Base-by-base conservation (phyloP, 805 yeast genomes). In the Candida fluviatilis region DNA sequence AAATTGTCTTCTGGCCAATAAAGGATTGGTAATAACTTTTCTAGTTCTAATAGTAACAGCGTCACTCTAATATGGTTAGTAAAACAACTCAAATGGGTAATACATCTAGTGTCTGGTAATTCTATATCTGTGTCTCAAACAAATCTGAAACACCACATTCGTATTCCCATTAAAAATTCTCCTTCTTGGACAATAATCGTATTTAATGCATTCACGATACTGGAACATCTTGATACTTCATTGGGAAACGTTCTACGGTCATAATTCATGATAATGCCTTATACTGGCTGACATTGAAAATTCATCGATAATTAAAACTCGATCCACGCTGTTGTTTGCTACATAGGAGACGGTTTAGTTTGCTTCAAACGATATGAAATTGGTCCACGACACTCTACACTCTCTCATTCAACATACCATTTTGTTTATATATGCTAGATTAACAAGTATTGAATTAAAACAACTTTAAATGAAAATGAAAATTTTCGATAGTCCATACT, bases 21-120 rank as follows among this genome's bases (percentile, higher is more conserved):
- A 85, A 71, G 98, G 96, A 95, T 93, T 93, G 76, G 96, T 76
- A 76, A 91, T 86, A 78, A 91, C 96, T 80, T 84, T 91, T 84
- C 98, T 85, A 73, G 98, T 91, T 84, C 98, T 91, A 81, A 93
- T 86, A 68, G 99, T 93, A 77, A 93, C 90, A 72, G 98, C 90
- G 95, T 93, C 99, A 84, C 95, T 85, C 96, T 85, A 60, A 39
- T 54, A 26, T 21, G 40, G 54, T 50, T 50, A 50, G 55, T 50
- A 50, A 26, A 26, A 5, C 7, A 7, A 26, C 15, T 26, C 15
- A 13, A 26, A 7, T 8, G 6, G 15, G 6, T 7, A 26, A 10
- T 6, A 21, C 10, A 10, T 21, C 24, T 21, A 6, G 24, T 21
- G n/a, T n/a, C n/a, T n/a, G n/a, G n/a, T n/a, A n/a, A n/a, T n/a